Evolutionary conservation across 805 yeast species (phyloP), one percentile per base, ranked within the genome.

Genomic region (Debaryomyces maramus): DNA sequence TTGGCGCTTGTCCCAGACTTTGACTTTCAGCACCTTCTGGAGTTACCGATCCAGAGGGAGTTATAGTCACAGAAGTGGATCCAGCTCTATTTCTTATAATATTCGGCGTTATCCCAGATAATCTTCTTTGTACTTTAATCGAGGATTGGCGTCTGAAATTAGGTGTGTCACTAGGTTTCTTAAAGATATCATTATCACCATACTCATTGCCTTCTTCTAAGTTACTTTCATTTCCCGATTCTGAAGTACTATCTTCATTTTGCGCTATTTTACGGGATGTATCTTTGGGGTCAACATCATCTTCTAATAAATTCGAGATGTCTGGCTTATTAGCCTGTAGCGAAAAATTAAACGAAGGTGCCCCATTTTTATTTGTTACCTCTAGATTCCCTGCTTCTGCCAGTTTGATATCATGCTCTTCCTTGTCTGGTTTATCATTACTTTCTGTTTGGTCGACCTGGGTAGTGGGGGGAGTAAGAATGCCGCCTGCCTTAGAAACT

Each of bases 101-200:
- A 18, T 49, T 48, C 3, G 53, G 53, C 7, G 61, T 47, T 20
- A 67, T 65, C 5, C 70, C 68, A 1, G 72, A 66, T 19, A 68
- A 53, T 30, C 73, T 42, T 27, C 72, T 56, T 42, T 59, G 70
- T 15, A 57, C 44, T 3, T 55, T 48, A 4, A 56, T 53, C 6
- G 69, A 62, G 15, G 63, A 54, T 22, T 60, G 55, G 32, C 72
- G 47, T 40, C 62, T 43, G 7, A 41, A 31, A n/a, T 40, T 46
- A 11, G 19, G 14, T 8, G 40, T 18, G 14, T 43, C 48, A 13
- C 40, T 36, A 4, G 66, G 64, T 21, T 46, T 51, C 39, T 61
- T 62, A 52, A 67, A 65, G 23, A 65, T 51, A 34, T 64, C 68
- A 35, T 30, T 43, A 16, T 43, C 46, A 10, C 38, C 40, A 32